Conservation (phyloP, 2,329 filamentous ascomycete species). For the Calonectria multiphialidica region DNA sequence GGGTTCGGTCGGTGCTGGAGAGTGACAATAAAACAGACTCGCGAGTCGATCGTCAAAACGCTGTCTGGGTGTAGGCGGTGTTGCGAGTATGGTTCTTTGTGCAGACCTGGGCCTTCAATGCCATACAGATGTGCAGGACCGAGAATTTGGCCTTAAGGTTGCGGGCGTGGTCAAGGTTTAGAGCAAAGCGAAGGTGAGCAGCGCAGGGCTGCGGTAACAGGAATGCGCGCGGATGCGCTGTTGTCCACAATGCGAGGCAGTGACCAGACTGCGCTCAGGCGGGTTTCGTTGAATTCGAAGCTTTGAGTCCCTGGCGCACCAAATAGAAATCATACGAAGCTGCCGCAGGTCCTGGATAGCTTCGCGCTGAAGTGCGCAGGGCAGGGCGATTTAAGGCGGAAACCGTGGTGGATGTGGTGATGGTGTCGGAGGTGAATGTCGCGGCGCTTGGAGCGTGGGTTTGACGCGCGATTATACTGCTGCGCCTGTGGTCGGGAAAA, state of each 20-base stretch:
- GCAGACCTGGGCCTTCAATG: conserved; percentile 17
- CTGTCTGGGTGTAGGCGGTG: conserved; percentile 18
- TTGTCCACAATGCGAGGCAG: conserved; percentile 32
- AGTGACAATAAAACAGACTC: not conserved
- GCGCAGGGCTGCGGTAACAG: not conserved
- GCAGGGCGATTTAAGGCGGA: not conserved
- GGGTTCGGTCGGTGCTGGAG: conserved; percentile 16
- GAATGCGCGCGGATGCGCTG: conserved; percentile 29
- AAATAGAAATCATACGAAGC: conserved; percentile 22
- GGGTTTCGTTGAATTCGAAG: conserved; percentile 14
- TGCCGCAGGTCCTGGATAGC: conserved; percentile 23
- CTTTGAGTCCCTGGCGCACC: not conserved
- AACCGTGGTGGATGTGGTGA: conserved; percentile 29
- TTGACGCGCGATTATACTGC: conserved; percentile 48
- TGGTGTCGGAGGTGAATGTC: conserved; percentile 31
- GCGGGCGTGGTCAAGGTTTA: conserved; percentile 9
- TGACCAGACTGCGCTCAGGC: conserved; percentile 39
- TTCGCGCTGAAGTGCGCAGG: conserved; percentile 19
- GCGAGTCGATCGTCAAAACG: not conserved
- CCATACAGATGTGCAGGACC: not conserved
- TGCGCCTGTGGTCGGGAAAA: conserved; percentile 44
- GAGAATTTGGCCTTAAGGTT: conserved; percentile 10
- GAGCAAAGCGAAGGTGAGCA: conserved; percentile 16
- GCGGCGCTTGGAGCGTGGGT: conserved; percentile 46
- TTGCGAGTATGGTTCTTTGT: conserved; percentile 6